These are phyloP conservation scores for Apiotrichum brassicae DNA, from an alignment of 1,284 basidiomycete species.

Conservation along the genomic window DNA sequence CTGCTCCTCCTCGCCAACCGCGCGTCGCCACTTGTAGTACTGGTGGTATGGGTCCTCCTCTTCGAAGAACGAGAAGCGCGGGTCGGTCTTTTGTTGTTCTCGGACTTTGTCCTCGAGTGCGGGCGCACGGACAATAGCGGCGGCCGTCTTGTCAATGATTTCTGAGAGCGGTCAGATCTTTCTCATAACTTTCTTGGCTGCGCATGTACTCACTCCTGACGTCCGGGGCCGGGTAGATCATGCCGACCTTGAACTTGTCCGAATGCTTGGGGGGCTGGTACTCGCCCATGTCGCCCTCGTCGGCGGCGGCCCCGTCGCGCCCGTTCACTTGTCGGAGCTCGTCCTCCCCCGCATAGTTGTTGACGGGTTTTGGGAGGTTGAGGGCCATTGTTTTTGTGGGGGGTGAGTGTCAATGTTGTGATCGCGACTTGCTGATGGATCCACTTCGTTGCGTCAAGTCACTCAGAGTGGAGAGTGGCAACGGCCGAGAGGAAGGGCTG, in stretches of 20 bases:
- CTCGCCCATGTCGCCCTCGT: constrained; percentile 26
- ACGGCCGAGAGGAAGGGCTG: background rate
- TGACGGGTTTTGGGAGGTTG: constrained; percentile 44
- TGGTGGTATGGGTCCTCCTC: constrained; percentile 88
- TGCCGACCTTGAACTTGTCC: constrained; percentile 66
- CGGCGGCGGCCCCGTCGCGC: constrained; percentile 9
- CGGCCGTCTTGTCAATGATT: constrained; percentile 92
- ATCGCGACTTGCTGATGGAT: background rate
- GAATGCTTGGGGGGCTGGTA: constrained; percentile 45
- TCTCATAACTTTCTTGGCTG: background rate
- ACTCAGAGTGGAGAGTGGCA: background rate
- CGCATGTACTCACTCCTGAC: constrained; percentile 71
- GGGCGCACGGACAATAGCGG: constrained; percentile 82
- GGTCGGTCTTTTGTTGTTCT: constrained; percentile 86
- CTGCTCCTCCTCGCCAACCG: constrained; percentile 59
- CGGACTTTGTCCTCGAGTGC: constrained; percentile 93
- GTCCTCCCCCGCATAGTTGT: constrained; percentile 43
- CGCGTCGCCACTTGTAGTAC: constrained; percentile 85
- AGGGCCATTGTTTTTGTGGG: constrained; percentile 27
- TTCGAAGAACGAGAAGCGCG: constrained; percentile 95
- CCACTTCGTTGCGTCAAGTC: no score
- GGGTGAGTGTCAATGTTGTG: no score
- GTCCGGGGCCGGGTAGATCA: constrained; percentile 87
- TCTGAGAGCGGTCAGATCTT: no score
- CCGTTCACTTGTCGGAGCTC: constrained; percentile 31